Evolutionary conservation across 2,329 filamentous ascomycete species (phyloP), one percentile per base, ranked within the genome.

Genomic region (Arthrobotrys pseudoclavata): DNA sequence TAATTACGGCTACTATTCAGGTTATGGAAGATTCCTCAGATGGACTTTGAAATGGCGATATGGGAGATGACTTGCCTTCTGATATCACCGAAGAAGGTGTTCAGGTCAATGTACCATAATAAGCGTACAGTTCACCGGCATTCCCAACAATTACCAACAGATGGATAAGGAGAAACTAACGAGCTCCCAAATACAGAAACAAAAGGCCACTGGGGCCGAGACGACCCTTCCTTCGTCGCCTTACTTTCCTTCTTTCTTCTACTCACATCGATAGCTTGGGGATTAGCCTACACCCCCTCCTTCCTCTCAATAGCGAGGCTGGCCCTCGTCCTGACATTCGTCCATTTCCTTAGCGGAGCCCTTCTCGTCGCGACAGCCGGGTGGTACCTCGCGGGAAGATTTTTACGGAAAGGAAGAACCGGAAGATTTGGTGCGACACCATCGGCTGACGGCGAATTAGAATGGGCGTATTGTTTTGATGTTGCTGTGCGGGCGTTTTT

Each of bases 41-140:
- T 91, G 90, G 90, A 91, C 85, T 91, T 91, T 82, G 90, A 91
- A 82, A 90, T 91, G 86, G 90, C 90, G 20, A 88, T 91, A 80
- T 91, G 90, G 90, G 90, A 91, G 83, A 91, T 91, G 88, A 90
- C 88, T 79, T 88, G 87, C 81, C 85, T 91, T 66, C 86, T 91
- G 79, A 89, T 91, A 82, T 88, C 89, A 34, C 90, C 90, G 0
- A 91, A 91, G 84, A 91, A 91, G 82, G 90, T 91, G 62, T 91
- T 91, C 83, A 86, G 90, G 79, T 90, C 89, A 52, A 91, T 91
- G 83, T 91, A 91, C 83, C 91, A 91, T 81, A 89, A 91, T 84
- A 89, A 90, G 84, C 80, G 86, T 84, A 70, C 18, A 63, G 0
- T 12, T 34, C 6, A 34, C 22, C 22, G 6, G 37, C 29, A 15